Conservation (phyloP, 352 stramenopile genomes). For the Globisporangium takayamanum region DNA sequence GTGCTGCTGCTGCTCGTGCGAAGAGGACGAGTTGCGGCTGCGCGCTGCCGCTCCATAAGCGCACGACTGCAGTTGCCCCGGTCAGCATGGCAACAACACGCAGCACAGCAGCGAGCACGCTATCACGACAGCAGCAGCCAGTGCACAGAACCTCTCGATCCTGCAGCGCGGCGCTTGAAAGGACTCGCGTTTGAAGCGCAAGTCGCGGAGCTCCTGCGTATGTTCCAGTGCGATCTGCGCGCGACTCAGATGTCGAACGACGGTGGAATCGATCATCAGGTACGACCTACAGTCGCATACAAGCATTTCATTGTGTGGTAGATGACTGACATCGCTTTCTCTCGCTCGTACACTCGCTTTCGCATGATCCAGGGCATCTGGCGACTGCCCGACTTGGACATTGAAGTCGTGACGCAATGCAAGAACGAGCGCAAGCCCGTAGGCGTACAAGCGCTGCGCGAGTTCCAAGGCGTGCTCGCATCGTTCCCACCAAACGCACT, state of each 20-base stretch:
- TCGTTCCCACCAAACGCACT: conserved; percentile 35
- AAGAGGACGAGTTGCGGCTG: background rate
- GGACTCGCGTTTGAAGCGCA: conserved; percentile 57
- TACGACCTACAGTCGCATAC: conserved; percentile 1
- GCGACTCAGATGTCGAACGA: conserved; percentile 64
- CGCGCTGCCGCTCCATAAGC: no score
- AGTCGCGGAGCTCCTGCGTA: conserved; percentile 46
- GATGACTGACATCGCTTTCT: background rate
- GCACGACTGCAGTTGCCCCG: no score
- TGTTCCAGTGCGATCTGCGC: conserved; percentile 40
- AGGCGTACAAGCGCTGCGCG: conserved; percentile 56
- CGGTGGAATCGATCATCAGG: conserved; percentile 68
- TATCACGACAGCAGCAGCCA: background rate
- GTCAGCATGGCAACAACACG: no score
- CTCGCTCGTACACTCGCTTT: background rate
- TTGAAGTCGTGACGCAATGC: conserved; percentile 76
- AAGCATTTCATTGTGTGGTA: no score
- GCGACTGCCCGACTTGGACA: conserved; percentile 45
- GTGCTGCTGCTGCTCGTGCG: background rate
- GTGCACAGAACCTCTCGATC: background rate
- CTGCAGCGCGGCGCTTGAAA: conserved; percentile 17
- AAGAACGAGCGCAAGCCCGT: conserved; percentile 74
- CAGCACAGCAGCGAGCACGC: background rate
- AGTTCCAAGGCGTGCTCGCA: conserved; percentile 68
- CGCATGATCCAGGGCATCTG: conserved; percentile 42